Evolutionary conservation across 805 yeast species (phyloP).

Genomic region (Hanseniaspora lindneri): DNA sequence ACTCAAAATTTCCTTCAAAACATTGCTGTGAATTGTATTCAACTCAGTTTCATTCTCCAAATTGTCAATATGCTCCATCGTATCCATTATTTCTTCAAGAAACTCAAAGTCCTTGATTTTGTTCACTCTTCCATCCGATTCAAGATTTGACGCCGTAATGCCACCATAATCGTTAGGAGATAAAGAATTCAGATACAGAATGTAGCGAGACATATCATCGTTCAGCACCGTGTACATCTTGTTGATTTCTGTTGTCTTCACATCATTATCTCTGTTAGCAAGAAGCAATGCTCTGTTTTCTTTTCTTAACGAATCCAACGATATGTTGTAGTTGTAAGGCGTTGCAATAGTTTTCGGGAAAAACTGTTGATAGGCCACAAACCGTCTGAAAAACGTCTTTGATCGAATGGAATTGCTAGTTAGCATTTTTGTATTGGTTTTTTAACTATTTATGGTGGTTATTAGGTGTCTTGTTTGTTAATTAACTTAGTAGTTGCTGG

Average conservation of each 20-base stretch:
- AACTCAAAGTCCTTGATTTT: constrained; percentile 15
- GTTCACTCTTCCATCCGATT: constrained; percentile 11
- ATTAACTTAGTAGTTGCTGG: too few relatives aligned
- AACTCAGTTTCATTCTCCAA: constrained; percentile 1
- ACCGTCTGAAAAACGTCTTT: too few relatives aligned
- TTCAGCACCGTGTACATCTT: constrained; percentile 23
- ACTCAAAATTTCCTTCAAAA: not conserved
- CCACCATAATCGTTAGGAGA: not conserved
- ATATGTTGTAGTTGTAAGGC: constrained; percentile 24
- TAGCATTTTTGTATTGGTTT: not conserved
- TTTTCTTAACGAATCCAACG: constrained; percentile 45
- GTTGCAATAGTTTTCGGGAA: constrained; percentile 6
- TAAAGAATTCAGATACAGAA: constrained; percentile 1
- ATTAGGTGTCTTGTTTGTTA: too few relatives aligned
- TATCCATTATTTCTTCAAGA: constrained; percentile 18
- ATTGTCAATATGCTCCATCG: constrained; percentile 12
- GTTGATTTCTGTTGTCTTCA: constrained; percentile 4
- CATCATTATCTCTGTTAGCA: constrained; percentile 21
- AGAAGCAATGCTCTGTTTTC: constrained; percentile 67
- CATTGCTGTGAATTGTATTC: constrained; percentile 4
- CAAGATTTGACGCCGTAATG: not conserved
- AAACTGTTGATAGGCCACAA: constrained; percentile 28
- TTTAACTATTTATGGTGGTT: too few relatives aligned
- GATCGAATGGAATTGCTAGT: not conserved
- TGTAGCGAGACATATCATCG: constrained; percentile 12